Base-by-base conservation (phyloP, 306 rosid species). In the Sphenostylis stenocarpa region DNA sequence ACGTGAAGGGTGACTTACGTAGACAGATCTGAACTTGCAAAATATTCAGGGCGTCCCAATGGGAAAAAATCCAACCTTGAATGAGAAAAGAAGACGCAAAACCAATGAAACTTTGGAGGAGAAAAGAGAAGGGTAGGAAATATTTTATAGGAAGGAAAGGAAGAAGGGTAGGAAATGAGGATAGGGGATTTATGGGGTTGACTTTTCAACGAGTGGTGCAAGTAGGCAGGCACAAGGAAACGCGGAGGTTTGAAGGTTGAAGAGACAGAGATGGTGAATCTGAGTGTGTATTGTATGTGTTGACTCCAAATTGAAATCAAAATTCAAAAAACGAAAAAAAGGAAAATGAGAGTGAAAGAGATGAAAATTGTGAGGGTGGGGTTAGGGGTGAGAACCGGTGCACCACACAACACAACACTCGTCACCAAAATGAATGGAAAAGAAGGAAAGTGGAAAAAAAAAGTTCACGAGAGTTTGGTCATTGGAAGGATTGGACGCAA, bases 21-120 rank as follows among this genome's bases (percentile, higher is more conserved):
- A 64, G 36, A 56, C 78, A 77, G 92, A 90, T 90, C 89, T 85
- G 88, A 70, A 33, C 11, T 16, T 49, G 33, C 57, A 70, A 33
- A 16, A 43, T 55, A 73, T 72, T 34, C 28, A 72, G 53, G 73
- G 64, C 67, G 52, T 44, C 77, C 67, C 77, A 82, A 70, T 62
- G 45, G 60, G 63, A 72, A 39, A 52, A 70, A 31, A 29, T 43
- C 12, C 21, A 55, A 77, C 71, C 67, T 78, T 49, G 76, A 49
- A 56, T 36, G 16, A 39, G 66, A 36, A 65, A 19, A 78, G 57
- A 19, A 78, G 57, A 52, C 17, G 51, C 45, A 57, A 43, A 73
- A 64, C 62, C 62, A 70, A 69, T 0, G 31, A 39, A 79, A 57
- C 19, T 61, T 79, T 61, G 75, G 24, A 24, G 47, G 14, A 16